Percentiles rank a stretch among this genome's conserved stretches.
phyloP scores from a whole-genome alignment of 257 asterid species.

The Scutellaria barbata region DNA sequence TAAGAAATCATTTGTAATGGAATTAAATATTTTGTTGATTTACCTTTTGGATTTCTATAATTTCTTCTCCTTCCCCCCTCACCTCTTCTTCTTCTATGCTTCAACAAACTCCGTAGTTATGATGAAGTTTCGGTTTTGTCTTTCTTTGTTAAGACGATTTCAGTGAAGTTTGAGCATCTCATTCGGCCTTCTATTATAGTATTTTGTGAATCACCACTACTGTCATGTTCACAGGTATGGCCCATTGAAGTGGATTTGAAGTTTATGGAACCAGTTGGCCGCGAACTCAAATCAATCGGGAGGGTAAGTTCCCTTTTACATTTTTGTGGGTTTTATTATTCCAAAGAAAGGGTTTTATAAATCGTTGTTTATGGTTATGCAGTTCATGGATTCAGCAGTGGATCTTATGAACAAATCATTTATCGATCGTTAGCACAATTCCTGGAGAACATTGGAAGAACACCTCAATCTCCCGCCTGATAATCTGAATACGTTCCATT shows the following conservation, averaged over 20 bases:
- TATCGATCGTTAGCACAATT: constrained; percentile 58
- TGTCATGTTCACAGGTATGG: constrained; percentile 68
- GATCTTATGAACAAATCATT: constrained; percentile 68
- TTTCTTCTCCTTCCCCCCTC: no score
- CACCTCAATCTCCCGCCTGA: background rate
- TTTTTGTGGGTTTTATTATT: background rate
- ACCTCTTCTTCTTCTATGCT: background rate
- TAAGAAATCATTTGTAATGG: constrained; percentile 2
- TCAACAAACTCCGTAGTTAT: constrained; percentile 6
- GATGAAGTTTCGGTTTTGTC: background rate
- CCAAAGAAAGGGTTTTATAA: no score
- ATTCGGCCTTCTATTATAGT: background rate
- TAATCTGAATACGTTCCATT: constrained; percentile 19
- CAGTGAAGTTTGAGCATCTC: constrained; percentile 6
- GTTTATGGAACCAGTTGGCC: constrained; percentile 91
- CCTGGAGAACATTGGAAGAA: constrained; percentile 14
- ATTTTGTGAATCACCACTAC: background rate
- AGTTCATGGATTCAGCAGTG: constrained; percentile 90
- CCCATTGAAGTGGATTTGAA: constrained; percentile 88
- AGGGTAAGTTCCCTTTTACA: constrained; percentile 50
- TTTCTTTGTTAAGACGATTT: background rate
- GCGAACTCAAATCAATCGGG: constrained; percentile 81
- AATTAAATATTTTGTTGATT: background rate
- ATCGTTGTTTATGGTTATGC: background rate
- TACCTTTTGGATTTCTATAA: no score